Percentiles rank a stretch among this genome's conserved stretches.
Evolutionary conservation across 257 asterid genomes (phyloP).

Genomic region (Nicotiana undulata): DNA sequence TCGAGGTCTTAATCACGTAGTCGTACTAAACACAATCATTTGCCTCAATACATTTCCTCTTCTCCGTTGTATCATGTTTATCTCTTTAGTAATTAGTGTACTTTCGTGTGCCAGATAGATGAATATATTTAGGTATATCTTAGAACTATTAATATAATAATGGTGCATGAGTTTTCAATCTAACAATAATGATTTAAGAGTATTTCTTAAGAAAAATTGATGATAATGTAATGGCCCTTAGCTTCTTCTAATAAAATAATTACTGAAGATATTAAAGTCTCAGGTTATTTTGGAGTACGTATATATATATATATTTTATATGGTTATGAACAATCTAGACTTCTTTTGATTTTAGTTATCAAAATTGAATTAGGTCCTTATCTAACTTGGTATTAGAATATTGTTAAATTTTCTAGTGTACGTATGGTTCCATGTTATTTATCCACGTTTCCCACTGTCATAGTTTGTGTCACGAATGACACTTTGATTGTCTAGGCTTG

Average conservation of each 20-base stretch:
- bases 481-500: no score
- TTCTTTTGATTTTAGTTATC: no score
- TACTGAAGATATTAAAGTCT: neutral
- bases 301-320: neutral
- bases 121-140: neutral
- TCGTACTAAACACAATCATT: neutral
- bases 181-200: neutral
- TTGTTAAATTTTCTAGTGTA: no score
- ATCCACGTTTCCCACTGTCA: no score
- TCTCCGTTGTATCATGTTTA: neutral
- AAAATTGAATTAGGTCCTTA: no score
- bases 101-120: neutral
- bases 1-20: neutral
- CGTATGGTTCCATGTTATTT: no score
- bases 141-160: neutral
- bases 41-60: neutral
- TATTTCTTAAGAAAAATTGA: neutral
- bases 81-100: no score
- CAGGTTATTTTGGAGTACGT: neutral
- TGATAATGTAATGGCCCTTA: neutral
- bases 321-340: neutral
- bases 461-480: no score
- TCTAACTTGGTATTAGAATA: no score
- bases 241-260: neutral
- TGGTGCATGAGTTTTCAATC: neutral